Evolutionary conservation across 306 rosid species (phyloP), one percentile per base, ranked within the genome.

Genomic region (Fragaria vesca): DNA sequence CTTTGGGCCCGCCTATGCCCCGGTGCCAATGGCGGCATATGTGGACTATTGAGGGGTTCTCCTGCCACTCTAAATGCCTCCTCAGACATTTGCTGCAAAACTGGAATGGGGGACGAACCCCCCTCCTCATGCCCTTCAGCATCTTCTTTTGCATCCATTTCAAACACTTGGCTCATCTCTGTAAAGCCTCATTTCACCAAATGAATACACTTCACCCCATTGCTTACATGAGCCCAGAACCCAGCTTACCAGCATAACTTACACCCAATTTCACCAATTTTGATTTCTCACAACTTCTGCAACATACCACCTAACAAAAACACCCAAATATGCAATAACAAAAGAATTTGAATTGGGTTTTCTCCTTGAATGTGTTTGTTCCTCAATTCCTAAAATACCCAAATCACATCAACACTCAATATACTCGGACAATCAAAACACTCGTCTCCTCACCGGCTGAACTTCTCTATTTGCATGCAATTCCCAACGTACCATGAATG

Each of bases 61-160:
- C 94, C 97, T 1, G 88, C 96, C 80, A 79, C 90, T 85, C 79
- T 87, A 66, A 81, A 67, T 73, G 87, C 95, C 83, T 85, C 93
- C 63, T 79, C 97, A 6, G 97, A 89, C 32, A 89, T 55, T 45
- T 92, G 92, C 40, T 92, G 94, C 83, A 90, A 84, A 62, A 69
- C 86, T 88, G 74, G 60, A 36, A 78, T 50, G 13, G 93, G 93
- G 8, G 89, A 89, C 1, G 87, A 9, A 38, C 82, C 82, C 76
- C 71, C 47, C 28, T 89, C 96, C 66, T 90, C 91, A 20, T 69
- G 58, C 78, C 58, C 73, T 69, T 86, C 94, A 12, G 66, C 85
- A 69, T 32, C 84, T 42, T 81, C 81, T 61, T 69, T 93, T 69
- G 78, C 40, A 15, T 84, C 92, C 97, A 89, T 94, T 10, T 87